phyloP scores from a whole-genome alignment of 1,139 yeast genomes.

The Blastobotrys capitulatus region DNA sequence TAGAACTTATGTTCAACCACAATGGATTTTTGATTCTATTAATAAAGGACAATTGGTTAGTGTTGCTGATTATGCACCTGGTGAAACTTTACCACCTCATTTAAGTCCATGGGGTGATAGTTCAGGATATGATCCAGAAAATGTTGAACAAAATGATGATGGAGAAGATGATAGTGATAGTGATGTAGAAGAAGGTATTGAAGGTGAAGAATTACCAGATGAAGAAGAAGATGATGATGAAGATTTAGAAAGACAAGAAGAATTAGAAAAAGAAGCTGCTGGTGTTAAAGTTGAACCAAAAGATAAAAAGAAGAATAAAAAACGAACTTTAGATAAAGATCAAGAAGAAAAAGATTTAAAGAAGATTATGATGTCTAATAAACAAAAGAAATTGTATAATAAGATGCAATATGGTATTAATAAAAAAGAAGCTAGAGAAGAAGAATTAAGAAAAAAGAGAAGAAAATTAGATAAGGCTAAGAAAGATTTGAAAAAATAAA shows the following conservation, averaged over 20 bases:
- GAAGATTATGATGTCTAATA: constrained; percentile 96
- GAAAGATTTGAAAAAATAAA: constrained; percentile 40
- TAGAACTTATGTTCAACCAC: constrained; percentile 93
- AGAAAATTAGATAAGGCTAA: constrained; percentile 69
- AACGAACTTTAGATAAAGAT: constrained; percentile 40
- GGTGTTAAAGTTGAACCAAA: constrained; percentile 63
- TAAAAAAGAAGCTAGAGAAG: constrained; percentile 75
- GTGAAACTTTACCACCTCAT: constrained; percentile 94
- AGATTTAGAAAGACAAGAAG: constrained; percentile 61
- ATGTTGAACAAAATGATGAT: constrained; percentile 40
- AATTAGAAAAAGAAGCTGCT: constrained; percentile 83
- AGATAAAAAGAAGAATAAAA: constrained; percentile 31
- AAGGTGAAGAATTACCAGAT: constrained; percentile 41
- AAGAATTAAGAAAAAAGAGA: constrained; percentile 70
- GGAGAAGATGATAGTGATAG: constrained; percentile 38
- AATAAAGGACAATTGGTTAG: constrained; percentile 71
- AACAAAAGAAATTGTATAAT: constrained; percentile 89
- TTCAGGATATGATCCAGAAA: constrained; percentile 72
- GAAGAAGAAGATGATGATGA: constrained; percentile 38
- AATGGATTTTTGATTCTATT: constrained; percentile 92
- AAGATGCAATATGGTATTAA: constrained; percentile 92
- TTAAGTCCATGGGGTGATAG: constrained; percentile 99
- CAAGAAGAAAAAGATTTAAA: constrained; percentile 83
- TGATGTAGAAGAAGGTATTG: constrained; percentile 41
- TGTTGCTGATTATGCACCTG: constrained; percentile 82